Conservation (phyloP, 2,329 filamentous ascomycete genomes). For the Fusarium nematophilum region DNA sequence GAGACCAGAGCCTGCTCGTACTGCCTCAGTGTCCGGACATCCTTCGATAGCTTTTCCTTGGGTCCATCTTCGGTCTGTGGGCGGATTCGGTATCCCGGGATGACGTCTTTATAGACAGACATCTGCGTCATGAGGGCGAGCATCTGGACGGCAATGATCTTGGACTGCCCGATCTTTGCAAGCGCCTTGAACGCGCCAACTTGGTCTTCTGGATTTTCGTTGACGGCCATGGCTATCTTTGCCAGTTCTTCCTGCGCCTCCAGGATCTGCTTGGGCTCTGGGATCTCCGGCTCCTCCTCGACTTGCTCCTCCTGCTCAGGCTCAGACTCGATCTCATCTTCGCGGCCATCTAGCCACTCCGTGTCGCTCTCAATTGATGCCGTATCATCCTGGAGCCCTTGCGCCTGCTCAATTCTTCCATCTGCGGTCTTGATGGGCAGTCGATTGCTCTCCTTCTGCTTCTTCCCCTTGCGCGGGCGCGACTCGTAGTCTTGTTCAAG, state of each 20-base stretch:
- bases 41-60: conserved; percentile 87
- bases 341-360: conserved; percentile 72
- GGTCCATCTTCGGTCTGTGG: conserved; percentile 80
- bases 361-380: conserved; percentile 69
- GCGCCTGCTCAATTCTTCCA: conserved; percentile 73
- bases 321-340: conserved; percentile 62
- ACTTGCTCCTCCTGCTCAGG: conserved; percentile 59
- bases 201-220: conserved; percentile 94
- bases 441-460: conserved; percentile 77
- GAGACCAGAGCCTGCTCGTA: conserved; percentile 90
- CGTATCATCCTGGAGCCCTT: conserved; percentile 67
- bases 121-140: conserved; percentile 87
- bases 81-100: conserved; percentile 95
- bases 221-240: conserved; percentile 81
- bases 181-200: conserved; percentile 81
- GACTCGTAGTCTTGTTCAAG: conserved; percentile 92
- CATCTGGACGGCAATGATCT: conserved; percentile 81
- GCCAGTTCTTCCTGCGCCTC: conserved; percentile 94
- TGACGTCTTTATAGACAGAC: conserved; percentile 93
- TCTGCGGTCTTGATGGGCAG: conserved; percentile 89
- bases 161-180: conserved; percentile 76
- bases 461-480: conserved; percentile 81
- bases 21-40: conserved; percentile 81
- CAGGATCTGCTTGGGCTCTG: conserved; percentile 81
- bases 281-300: conserved; percentile 71